A percentile compares a stretch with the other conserved stretches of the same genome.
Conservation (phyloP, 75 land plant genomes). For the Cryptomeria japonica region DNA sequence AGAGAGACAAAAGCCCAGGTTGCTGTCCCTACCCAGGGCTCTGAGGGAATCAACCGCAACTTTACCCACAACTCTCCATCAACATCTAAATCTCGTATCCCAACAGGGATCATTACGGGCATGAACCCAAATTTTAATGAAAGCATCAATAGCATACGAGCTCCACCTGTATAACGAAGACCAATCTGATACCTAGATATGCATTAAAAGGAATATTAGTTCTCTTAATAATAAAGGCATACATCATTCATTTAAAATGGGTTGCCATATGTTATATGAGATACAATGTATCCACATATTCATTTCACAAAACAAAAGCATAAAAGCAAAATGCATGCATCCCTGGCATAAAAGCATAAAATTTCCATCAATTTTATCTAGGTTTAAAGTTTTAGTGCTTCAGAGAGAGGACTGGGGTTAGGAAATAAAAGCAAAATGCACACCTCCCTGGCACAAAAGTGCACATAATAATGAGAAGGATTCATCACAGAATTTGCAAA, state of each 20-base stretch:
- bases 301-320: conserved; percentile 1
- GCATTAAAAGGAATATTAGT: not conserved
- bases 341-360: too few relatives aligned
- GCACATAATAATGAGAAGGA: not conserved
- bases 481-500: not conserved
- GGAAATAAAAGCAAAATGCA: not conserved
- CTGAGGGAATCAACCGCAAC: conserved; percentile 85
- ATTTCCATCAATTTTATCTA: not conserved
- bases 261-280: not conserved
- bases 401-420: not conserved
- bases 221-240: not conserved
- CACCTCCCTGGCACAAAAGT: not conserved
- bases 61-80: conserved; percentile 99
- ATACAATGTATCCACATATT: not conserved
- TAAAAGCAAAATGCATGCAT: too few relatives aligned
- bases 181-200: conserved; percentile 91
- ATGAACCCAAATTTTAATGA: conserved; percentile 81
- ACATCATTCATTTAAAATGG: not conserved
- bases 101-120: conserved; percentile 86
- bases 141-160: conserved; percentile 78
- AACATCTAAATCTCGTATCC: conserved; percentile 89
- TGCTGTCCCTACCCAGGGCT: conserved; percentile 95
- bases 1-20: conserved; percentile 99
- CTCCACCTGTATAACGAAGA: conserved; percentile 95
- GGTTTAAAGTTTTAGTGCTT: not conserved